Base-by-base conservation (phyloP, 2,329 filamentous ascomycete species). In the Trichoderma sp. region DNA sequence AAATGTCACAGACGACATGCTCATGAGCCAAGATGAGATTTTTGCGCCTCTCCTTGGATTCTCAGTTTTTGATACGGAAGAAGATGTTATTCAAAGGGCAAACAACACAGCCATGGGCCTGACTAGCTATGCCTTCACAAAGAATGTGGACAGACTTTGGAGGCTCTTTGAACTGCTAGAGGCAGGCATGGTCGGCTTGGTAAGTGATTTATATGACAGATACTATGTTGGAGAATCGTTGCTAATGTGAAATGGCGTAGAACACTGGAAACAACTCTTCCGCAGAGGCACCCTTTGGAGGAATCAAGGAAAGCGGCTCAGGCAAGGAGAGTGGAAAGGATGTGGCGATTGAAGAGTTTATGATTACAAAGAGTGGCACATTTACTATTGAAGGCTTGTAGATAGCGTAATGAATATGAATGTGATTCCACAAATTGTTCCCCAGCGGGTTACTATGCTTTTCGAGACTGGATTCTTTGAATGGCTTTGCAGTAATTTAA, bases 21-120 rank as follows among this genome's bases (percentile, higher is more conserved):
- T 88, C 75, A 85, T 94, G 76, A 89, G 91, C 31, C 85, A 86
- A 2, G 92, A 94, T 78, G 93, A 94, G 83, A 94, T 92, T 0
- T 94, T 94, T 79, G 93, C 92, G 1, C 93, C 93, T 2, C 88
- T 94, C 0, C 91, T 92, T 0, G 92, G 91, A 1, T 82, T 94
- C 2, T 93, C 93, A 83, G 85, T 88, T 16, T 94, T 94, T 81
- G 88, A 93, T 35, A 91, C 88, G 0, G 93, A 95, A 81, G 90
- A 91, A 38, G 92, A 95, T 76, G 93, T 93, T 7, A 88, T 94
- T 9, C 85, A 88, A 74, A 84, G 92, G 73, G 93, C 92, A 2
- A 94, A 95, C 80, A 80, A 84, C 4, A 87, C 91, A 0, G 91
- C 93, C 76, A 92, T 94, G 63, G 93, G 93, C 1, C 87, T 94